Base-by-base conservation (phyloP, 2,329 filamentous ascomycete genomes). In the Diatrype stigma region DNA sequence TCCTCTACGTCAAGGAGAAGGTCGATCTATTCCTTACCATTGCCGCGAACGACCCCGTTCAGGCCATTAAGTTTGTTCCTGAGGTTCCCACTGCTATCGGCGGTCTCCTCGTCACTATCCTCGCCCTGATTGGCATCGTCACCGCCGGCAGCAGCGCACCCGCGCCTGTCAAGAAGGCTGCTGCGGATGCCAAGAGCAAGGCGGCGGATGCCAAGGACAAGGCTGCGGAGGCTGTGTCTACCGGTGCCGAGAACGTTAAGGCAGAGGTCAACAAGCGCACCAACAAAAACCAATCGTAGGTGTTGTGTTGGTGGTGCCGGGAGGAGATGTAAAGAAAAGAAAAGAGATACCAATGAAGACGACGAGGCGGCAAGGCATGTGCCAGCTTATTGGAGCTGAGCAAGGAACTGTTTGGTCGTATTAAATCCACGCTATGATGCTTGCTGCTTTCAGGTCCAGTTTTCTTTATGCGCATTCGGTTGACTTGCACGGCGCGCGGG, bases 1-100 rank as follows among this genome's bases (percentile, higher is more conserved):
- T 96, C 62, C 76, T 76, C 61, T 99, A 89, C 73, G 72, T 96
- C 73, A 89, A 86, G 74, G 89, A 96, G 86, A 97, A 96, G 85
- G 71, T 95, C 55, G 87, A 95, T 62, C 84, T 95, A 57, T 99
- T 99, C 82, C 70, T 94, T 63, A 86, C 85, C 62, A 86, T 97
- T 64, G 89, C 76, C 69, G 83, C 90, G 78, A 81, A 84, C 63
- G 87, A 95, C 73, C 91, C 92, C 52, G 64, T 96, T 59, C 79
- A 91, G 74, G 92, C 92, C 48, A 76, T 92, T 75, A 89, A 90
- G 76, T 89, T 90, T 63, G 89, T 96, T 58, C 94, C 94, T 59
- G 94, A 96, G 75, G 86, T 96, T 62, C 90, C 91, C 57, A 91
- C 85, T 66, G 89, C 84, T 65, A 75, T 96, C 65, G 87, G 78